Conservation (phyloP, 148 eudicot genomes). For the Chenopodium quinoa region DNA sequence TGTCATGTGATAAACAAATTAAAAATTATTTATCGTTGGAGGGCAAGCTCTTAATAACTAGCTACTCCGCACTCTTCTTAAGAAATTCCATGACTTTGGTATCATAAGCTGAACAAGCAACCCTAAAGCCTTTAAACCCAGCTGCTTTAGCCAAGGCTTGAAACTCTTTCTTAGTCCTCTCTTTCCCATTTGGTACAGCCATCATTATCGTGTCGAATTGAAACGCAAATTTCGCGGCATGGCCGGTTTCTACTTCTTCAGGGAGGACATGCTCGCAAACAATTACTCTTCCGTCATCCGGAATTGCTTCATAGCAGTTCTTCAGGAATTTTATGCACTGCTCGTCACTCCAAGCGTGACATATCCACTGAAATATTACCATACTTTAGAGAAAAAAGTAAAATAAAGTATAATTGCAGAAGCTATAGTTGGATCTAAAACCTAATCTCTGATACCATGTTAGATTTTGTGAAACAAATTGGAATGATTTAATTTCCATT, state of each 20-base stretch:
- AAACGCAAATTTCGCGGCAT: not conserved
- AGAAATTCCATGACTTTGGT: slow-evolving; percentile 14
- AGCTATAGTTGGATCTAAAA: no score
- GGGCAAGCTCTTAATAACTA: no score
- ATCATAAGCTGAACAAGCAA: slow-evolving; percentile 25
- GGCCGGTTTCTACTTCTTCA: not conserved
- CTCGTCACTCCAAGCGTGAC: slow-evolving; percentile 23
- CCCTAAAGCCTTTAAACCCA: slow-evolving; percentile 22
- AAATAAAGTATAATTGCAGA: no score
- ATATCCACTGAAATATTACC: slow-evolving; percentile 16
- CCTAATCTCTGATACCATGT: no score
- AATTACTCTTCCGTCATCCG: slow-evolving; percentile 26
- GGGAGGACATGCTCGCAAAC: slow-evolving; percentile 21
- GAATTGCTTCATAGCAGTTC: slow-evolving; percentile 16
- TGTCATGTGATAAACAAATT: no score
- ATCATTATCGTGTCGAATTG: slow-evolving; percentile 20
- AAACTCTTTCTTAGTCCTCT: slow-evolving; percentile 23
- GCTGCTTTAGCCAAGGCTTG: slow-evolving; percentile 17
- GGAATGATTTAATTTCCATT: no score
- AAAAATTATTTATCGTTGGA: no score
- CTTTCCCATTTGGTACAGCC: slow-evolving; percentile 12
- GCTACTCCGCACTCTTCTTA: not conserved
- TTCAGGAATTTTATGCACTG: slow-evolving; percentile 18
- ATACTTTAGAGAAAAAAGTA: no score
- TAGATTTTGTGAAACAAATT: no score